Conservation (phyloP, 169 alveolate species). For the Plasmodium cynomolgi region DNA sequence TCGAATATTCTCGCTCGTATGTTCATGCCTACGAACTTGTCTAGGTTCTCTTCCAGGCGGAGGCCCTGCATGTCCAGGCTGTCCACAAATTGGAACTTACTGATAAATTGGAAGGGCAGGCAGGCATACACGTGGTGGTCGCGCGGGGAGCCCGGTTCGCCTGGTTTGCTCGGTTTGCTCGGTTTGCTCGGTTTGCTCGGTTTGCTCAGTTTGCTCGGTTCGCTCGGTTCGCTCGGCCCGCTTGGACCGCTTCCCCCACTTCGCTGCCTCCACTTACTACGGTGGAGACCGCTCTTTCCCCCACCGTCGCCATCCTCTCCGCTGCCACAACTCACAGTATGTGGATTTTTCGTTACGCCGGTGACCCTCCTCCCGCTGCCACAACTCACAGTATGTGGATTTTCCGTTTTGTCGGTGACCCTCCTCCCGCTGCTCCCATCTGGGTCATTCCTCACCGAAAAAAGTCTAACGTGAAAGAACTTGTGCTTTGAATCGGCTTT, state of each 20-base stretch:
- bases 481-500: constrained; percentile 31
- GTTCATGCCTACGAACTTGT: constrained; percentile 18
- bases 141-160: neutral
- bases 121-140: constrained; percentile 29
- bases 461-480: constrained; percentile 47
- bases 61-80: constrained; percentile 26
- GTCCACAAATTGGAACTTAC: constrained; percentile 50
- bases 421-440: neutral
- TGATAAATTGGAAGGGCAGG: constrained; percentile 53
- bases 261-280: neutral
- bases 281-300: neutral
- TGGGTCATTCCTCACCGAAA: constrained; percentile 12
- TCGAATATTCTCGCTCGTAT: constrained; percentile 42
- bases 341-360: neutral
- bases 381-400: neutral
- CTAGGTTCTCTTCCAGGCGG: neutral
- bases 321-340: neutral
- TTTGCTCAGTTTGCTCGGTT: neutral
- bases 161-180: neutral
- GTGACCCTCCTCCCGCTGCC: neutral
- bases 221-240: neutral
- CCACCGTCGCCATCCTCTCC: neutral
- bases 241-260: neutral
- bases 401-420: neutral
- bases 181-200: neutral